Percentiles rank a stretch among this genome's conserved stretches.
phyloP scores from a whole-genome alignment of 2,329 filamentous ascomycete species.

The Lanzia echinophila region DNA sequence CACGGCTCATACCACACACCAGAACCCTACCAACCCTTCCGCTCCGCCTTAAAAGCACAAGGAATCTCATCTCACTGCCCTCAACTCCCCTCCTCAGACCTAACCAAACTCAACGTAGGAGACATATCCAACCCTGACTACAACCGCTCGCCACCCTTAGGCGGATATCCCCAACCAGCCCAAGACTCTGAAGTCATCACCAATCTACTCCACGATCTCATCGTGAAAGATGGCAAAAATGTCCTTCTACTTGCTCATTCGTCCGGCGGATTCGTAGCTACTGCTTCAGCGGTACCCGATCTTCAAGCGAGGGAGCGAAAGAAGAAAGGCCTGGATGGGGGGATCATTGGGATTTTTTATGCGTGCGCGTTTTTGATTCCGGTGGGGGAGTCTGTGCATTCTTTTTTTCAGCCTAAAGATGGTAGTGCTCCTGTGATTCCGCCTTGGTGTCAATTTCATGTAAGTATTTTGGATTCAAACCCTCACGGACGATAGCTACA shows the following conservation, averaged over 20 bases:
- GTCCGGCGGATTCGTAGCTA: not conserved
- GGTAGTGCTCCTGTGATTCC: not conserved
- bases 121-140: not conserved
- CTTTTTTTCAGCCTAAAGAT: constrained; percentile 3
- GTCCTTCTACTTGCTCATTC: not conserved
- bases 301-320: not conserved
- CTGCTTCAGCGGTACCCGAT: not conserved
- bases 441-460: not conserved
- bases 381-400: not conserved
- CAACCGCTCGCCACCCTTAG: not conserved
- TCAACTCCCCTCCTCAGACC: not conserved
- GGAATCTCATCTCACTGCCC: constrained; percentile 1
- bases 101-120: not conserved
- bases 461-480: not conserved
- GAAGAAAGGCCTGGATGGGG: not conserved
- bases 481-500: not conserved
- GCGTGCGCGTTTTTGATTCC: not conserved
- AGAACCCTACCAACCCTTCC: not conserved
- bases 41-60: not conserved
- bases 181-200: not conserved
- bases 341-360: not conserved
- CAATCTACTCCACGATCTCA: not conserved
- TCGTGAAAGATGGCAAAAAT: not conserved
- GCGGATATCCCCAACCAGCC: not conserved
- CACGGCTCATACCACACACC: constrained; percentile 4